phyloP scores from a whole-genome alignment of 2,329 filamentous ascomycete genomes.

The Lecanosticta acicola region DNA sequence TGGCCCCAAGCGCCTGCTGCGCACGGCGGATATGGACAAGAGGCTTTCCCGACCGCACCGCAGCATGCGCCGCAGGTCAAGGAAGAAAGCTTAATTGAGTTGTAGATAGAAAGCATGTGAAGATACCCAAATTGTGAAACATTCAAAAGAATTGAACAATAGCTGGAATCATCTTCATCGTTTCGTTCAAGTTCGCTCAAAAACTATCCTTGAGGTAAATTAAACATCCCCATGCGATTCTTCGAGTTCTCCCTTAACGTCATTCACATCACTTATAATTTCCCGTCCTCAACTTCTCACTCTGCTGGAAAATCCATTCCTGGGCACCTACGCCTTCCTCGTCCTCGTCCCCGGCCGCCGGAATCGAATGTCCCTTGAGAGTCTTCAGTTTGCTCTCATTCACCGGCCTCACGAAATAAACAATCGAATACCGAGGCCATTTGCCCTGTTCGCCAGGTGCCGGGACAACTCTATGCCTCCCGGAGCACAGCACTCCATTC shows the following conservation, averaged over 20 bases:
- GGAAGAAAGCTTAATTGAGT: constrained; percentile 35
- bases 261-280: neutral
- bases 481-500: constrained; percentile 38
- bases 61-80: constrained; percentile 30
- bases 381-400: constrained; percentile 43
- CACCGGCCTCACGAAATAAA: constrained; percentile 52
- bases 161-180: neutral
- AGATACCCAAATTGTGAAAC: neutral
- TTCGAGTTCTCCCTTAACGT: neutral
- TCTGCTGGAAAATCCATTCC: constrained; percentile 40
- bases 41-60: constrained; percentile 31
- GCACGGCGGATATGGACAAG: constrained; percentile 31
- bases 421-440: constrained; percentile 47
- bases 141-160: neutral
- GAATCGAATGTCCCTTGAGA: constrained; percentile 30
- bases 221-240: too few species aligned
- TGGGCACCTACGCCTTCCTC: constrained; percentile 35
- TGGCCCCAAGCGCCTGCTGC: constrained; percentile 32
- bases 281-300: constrained; percentile 29
- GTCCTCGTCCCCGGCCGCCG: constrained; percentile 28
- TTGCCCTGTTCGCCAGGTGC: constrained; percentile 46
- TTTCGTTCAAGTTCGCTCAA: too few species aligned
- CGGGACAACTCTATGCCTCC: constrained; percentile 47
- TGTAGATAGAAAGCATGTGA: constrained; percentile 12
- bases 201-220: too few species aligned